Conservation (phyloP, 2,329 filamentous ascomycete species). For the Zasmidium angulare region DNA sequence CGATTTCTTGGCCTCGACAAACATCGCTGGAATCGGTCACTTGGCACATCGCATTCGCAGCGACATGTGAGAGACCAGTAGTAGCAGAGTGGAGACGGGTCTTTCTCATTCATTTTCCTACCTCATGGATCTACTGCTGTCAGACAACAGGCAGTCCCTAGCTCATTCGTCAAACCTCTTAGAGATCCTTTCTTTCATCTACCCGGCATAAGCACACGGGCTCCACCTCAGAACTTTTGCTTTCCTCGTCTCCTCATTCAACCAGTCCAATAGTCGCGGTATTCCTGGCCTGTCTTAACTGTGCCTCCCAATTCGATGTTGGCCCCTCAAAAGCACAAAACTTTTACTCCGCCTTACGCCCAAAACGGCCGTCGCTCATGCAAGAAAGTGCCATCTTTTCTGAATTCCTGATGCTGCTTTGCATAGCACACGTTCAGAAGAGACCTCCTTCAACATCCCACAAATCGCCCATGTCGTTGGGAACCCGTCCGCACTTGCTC, state of each 20-base stretch:
- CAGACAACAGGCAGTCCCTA: not conserved
- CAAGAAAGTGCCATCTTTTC: no score
- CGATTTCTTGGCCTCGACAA: not conserved
- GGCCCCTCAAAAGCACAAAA: not conserved
- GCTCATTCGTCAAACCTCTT: not conserved
- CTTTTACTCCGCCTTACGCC: no score
- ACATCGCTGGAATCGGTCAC: no score
- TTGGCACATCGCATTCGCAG: not conserved
- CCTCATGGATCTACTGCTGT: not conserved
- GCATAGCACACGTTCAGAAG: not conserved
- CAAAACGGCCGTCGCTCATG: no score
- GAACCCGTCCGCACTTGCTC: not conserved
- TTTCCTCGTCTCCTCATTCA: not conserved
- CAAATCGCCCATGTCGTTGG: not conserved
- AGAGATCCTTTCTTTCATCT: not conserved
- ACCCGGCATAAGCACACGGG: not conserved
- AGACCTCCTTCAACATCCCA: not conserved
- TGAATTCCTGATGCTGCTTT: not conserved
- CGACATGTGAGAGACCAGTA: not conserved
- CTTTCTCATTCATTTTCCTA: not conserved
- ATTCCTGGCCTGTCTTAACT: not conserved
- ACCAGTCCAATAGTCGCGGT: not conserved
- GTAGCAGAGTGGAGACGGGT: not conserved
- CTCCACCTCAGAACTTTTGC: not conserved
- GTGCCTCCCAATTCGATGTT: not conserved